A percentile compares a stretch with the other conserved stretches of the same genome.
Evolutionary conservation across 139 green algal genomes (phyloP).

Genomic region (Chloropicon primus): DNA sequence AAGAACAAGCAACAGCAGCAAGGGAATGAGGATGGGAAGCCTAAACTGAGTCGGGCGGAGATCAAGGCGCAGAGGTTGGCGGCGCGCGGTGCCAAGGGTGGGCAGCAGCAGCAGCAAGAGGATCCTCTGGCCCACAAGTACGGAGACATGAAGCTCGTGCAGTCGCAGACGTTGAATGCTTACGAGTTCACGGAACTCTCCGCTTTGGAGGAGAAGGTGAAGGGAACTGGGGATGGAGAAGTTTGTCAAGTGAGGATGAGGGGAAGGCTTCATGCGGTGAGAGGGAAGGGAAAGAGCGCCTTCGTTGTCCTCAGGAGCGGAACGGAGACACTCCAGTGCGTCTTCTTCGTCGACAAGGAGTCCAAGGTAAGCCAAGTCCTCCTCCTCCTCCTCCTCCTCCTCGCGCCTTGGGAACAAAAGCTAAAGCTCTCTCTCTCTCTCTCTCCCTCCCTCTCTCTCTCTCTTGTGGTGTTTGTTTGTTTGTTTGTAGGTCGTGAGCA

Average conservation of each 20-base stretch:
- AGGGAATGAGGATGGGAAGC: background rate
- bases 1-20: background rate
- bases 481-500: conserved; percentile 60
- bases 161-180: conserved; percentile 38
- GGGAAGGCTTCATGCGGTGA: conserved; percentile 68
- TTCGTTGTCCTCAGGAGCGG: conserved; percentile 88
- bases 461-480: conserved; percentile 62
- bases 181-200: background rate
- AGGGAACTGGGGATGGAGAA: background rate
- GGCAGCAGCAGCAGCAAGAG: conserved; percentile 28
- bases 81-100: background rate
- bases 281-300: conserved; percentile 87
- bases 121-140: conserved; percentile 83
- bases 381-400: background rate
- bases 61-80: background rate
- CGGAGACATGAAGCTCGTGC: conserved; percentile 69
- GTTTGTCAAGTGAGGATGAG: conserved; percentile 32
- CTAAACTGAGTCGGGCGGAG: background rate
- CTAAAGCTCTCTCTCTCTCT: no score
- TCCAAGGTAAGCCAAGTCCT: background rate
- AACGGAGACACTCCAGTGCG: conserved; percentile 64
- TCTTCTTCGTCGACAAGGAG: conserved; percentile 16
- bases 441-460: background rate
- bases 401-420: background rate
- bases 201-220: background rate